Conservation (phyloP, 75 land plant species). For the Pinus taeda region DNA sequence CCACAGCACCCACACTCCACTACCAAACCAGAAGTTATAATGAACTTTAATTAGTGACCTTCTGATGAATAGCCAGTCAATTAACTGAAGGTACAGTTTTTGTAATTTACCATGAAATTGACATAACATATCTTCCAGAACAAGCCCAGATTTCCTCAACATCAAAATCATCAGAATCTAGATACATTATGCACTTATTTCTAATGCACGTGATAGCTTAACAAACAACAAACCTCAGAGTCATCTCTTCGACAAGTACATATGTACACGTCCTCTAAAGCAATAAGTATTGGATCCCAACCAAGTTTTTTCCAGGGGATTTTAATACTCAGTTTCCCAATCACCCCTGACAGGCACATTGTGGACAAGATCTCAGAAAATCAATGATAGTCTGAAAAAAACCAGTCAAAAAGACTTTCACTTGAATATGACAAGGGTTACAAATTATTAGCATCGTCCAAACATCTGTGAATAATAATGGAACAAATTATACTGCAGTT, state of each 20-base stretch:
- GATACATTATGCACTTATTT: not conserved
- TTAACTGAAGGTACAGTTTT: not conserved
- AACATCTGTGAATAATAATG: not conserved
- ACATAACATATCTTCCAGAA: slow-evolving; percentile 1
- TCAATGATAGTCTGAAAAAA: not conserved
- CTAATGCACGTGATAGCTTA: not conserved
- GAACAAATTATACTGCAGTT: not conserved
- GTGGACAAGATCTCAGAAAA: not conserved
- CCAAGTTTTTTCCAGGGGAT: slow-evolving; percentile 95
- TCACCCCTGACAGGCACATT: slow-evolving; percentile 39
- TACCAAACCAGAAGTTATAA: slow-evolving; percentile 18
- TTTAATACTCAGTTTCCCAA: slow-evolving; percentile 81
- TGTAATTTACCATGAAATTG: not conserved
- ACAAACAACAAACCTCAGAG: slow-evolving; percentile 49
- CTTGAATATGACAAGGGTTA: not conserved
- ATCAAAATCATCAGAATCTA: not conserved
- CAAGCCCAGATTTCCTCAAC: not conserved
- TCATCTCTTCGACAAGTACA: slow-evolving; percentile 76
- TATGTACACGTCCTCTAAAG: slow-evolving; percentile 71
- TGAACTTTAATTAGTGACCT: not conserved
- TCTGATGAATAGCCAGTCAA: not conserved
- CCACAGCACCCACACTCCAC: slow-evolving; percentile 76
- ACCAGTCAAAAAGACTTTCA: not conserved
- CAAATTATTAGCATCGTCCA: not conserved
- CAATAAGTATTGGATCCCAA: slow-evolving; percentile 85